These are phyloP conservation scores for Tetrastigma voinierianum DNA, from an alignment of 164 flowering plant species.

Conservation along the genomic window DNA sequence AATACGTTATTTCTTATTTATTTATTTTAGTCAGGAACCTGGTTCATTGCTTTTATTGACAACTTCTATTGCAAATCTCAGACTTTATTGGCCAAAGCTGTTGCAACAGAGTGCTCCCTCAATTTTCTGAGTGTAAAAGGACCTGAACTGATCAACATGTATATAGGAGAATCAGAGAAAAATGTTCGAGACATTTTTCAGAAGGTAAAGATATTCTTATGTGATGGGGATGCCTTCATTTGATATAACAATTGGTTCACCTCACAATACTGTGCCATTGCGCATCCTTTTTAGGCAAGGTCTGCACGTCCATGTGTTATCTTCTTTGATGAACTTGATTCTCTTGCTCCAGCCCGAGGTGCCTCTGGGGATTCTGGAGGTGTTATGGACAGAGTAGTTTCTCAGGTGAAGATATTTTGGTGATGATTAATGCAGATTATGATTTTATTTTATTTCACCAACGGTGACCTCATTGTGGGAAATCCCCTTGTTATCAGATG, in stretches of 20 bases:
- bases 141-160: conserved; percentile 91
- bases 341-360: conserved; percentile 99
- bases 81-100: conserved; percentile 95
- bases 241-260: background rate
- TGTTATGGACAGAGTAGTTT: conserved; percentile 97
- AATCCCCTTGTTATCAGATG: conserved; percentile 54
- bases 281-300: conserved; percentile 60
- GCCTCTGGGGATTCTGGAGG: conserved; percentile 99
- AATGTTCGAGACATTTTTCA: conserved; percentile 94
- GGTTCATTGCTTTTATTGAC: conserved; percentile 4
- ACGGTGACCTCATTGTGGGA: conserved; percentile 1
- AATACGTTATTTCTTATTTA: background rate
- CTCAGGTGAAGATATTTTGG: conserved; percentile 59
- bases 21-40: conserved; percentile 3
- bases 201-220: conserved; percentile 49
- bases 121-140: conserved; percentile 97
- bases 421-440: background rate
- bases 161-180: conserved; percentile 77
- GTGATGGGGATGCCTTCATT: background rate
- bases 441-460: conserved; percentile 1
- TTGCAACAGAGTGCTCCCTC: conserved; percentile 93
- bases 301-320: conserved; percentile 97
- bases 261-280: conserved; percentile 2
- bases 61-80: conserved; percentile 25
- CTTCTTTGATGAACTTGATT: conserved; percentile 95